Evolutionary conservation across 2,329 filamentous ascomycete genomes (phyloP).

Genomic region (Colletotrichum paranaense): DNA sequence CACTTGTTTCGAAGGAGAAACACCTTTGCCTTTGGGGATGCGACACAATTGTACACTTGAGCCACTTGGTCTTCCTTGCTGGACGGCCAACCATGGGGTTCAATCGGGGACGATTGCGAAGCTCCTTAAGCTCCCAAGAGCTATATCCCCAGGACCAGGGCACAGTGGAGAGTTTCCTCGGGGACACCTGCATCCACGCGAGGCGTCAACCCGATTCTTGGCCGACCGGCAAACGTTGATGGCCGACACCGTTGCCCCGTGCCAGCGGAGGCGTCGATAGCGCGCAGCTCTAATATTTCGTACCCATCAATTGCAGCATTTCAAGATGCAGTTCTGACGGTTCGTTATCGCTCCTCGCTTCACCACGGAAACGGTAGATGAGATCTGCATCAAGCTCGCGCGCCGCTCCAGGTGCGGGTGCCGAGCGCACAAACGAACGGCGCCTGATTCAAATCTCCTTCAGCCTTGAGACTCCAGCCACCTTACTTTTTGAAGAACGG

Average conservation of each 20-base stretch:
- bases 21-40: background rate
- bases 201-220: background rate
- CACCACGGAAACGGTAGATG: conserved; percentile 34
- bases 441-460: conserved; percentile 7
- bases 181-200: conserved; percentile 9
- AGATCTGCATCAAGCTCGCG: conserved; percentile 15
- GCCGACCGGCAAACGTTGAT: background rate
- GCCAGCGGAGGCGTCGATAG: conserved; percentile 12
- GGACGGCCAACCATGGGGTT: conserved; percentile 7
- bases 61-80: background rate
- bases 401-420: conserved; percentile 1
- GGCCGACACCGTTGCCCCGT: conserved; percentile 9
- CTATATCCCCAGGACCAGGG: conserved; percentile 7
- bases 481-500: conserved; percentile 4
- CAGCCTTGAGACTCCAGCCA: conserved; percentile 18
- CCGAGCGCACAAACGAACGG: conserved; percentile 11
- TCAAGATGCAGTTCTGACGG: background rate
- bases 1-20: background rate
- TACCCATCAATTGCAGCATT: background rate
- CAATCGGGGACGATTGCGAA: background rate
- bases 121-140: background rate
- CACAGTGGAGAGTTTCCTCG: background rate
- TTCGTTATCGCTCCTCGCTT: background rate
- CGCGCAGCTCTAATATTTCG: background rate
- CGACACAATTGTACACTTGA: background rate